Evolutionary conservation across 192 early-diverging fungal genomes (phyloP).

Genomic region (Mortierella alpina): DNA sequence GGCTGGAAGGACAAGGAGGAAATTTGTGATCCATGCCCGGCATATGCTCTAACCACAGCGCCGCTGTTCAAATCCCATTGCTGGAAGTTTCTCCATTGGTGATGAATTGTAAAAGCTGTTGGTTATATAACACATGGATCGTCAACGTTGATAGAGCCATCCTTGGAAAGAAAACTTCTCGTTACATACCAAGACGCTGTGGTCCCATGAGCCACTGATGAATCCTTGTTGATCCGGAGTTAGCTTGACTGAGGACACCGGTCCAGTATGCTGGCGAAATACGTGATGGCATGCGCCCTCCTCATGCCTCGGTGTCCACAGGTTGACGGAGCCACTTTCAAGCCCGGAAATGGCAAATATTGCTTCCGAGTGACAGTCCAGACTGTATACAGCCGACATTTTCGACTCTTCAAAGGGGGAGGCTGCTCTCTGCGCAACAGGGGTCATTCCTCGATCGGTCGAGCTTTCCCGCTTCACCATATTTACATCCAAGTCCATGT

Average conservation of each 20-base stretch:
- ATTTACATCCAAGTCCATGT: conserved; percentile 33
- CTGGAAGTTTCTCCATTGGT: conserved; percentile 29
- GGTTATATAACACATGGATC: background rate
- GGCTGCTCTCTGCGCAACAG: conserved; percentile 6
- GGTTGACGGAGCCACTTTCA: conserved; percentile 86
- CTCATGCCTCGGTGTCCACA: conserved; percentile 92
- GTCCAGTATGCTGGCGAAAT: conserved; percentile 80
- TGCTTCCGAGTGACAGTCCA: conserved; percentile 94
- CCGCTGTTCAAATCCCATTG: conserved; percentile 92
- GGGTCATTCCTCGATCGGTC: conserved; percentile 9
- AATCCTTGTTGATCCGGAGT: conserved; percentile 83
- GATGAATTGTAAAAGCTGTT: background rate
- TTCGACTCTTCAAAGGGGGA: conserved; percentile 62
- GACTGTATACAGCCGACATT: conserved; percentile 91
- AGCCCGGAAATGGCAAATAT: conserved; percentile 85
- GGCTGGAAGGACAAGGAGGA: conserved; percentile 82
- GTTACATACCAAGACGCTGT: conserved; percentile 73
- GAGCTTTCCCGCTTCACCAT: conserved; percentile 37
- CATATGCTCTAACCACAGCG: conserved; percentile 70
- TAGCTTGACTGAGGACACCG: conserved; percentile 87
- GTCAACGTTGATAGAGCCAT: no score
- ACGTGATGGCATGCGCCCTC: conserved; percentile 92
- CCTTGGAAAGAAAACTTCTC: no score
- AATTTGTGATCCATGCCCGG: conserved; percentile 85
- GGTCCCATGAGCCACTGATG: conserved; percentile 97